Evolutionary conservation across 257 asterid species (phyloP).

Genomic region (Avicennia marina): DNA sequence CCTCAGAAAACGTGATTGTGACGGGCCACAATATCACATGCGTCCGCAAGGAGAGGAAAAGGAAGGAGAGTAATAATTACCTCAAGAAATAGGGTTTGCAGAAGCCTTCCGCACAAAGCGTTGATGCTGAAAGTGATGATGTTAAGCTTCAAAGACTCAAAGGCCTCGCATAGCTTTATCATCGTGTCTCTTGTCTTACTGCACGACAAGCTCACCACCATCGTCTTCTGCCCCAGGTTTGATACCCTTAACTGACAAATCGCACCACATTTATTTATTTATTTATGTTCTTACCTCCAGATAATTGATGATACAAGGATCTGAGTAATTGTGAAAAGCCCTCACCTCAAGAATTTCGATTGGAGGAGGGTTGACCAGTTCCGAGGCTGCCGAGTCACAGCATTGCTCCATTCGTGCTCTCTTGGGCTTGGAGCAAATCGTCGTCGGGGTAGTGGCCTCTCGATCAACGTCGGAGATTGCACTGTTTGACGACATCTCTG

Average conservation of each 20-base stretch:
- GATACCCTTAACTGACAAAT: slow-evolving; percentile 44
- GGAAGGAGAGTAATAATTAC: slow-evolving; percentile 10
- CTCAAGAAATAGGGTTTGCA: slow-evolving; percentile 47
- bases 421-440: slow-evolving; percentile 28
- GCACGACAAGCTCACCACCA: slow-evolving; percentile 46
- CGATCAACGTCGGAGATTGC: slow-evolving; percentile 27
- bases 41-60: neutral
- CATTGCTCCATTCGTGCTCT: slow-evolving; percentile 22
- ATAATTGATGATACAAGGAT: too few relatives aligned
- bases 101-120: slow-evolving; percentile 36
- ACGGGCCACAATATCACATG: too few relatives aligned
- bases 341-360: slow-evolving; percentile 47
- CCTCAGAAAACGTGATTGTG: too few relatives aligned
- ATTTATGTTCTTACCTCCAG: too few relatives aligned
- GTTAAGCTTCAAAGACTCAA: slow-evolving; percentile 48
- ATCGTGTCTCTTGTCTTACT: slow-evolving; percentile 42
- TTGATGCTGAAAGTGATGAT: slow-evolving; percentile 44
- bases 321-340: neutral
- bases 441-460: neutral
- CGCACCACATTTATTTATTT: too few relatives aligned
- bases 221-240: slow-evolving; percentile 43
- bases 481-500: neutral
- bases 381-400: slow-evolving; percentile 18
- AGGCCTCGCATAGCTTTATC: slow-evolving; percentile 40
- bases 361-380: slow-evolving; percentile 17